Conservation (phyloP, 352 stramenopile genomes). For the Pilasporangium apinafurcum region DNA sequence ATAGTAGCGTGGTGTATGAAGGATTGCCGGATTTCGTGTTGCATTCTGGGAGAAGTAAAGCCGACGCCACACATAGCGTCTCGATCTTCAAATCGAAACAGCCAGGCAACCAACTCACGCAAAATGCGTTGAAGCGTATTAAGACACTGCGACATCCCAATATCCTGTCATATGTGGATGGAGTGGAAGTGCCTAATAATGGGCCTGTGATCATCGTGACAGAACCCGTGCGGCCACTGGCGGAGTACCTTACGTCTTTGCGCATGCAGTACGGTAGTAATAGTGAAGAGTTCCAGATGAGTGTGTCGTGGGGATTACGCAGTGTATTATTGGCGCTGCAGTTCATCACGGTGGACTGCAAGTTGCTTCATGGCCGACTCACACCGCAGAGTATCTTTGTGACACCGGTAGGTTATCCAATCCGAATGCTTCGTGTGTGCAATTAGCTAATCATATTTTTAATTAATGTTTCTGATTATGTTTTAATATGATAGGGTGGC, state of each 20-base stretch:
- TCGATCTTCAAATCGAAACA: slow-evolving; percentile 93
- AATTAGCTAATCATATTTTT: background rate
- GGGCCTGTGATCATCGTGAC: slow-evolving; percentile 93
- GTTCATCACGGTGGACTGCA: slow-evolving; percentile 94
- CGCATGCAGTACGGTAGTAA: slow-evolving; percentile 45
- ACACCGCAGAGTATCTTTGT: slow-evolving; percentile 91
- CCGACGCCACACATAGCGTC: slow-evolving; percentile 64
- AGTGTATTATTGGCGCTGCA: slow-evolving; percentile 89
- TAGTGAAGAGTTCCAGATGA: slow-evolving; percentile 76
- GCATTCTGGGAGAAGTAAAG: slow-evolving; percentile 82
- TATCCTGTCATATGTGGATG: slow-evolving; percentile 87
- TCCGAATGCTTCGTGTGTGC: too few relatives aligned
- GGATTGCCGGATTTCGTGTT: slow-evolving; percentile 77
- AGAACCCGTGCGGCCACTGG: slow-evolving; percentile 88
- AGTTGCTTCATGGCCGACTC: slow-evolving; percentile 90
- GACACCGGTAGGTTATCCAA: slow-evolving; percentile 56
- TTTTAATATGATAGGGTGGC: slow-evolving; percentile 44
- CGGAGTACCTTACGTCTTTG: slow-evolving; percentile 81
- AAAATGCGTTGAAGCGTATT: slow-evolving; percentile 89
- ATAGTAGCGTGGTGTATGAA: slow-evolving; percentile 46
- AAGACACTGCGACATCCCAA: slow-evolving; percentile 94
- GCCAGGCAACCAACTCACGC: slow-evolving; percentile 59
- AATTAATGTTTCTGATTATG: background rate
- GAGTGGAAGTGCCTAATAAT: slow-evolving; percentile 63
- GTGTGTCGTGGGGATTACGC: slow-evolving; percentile 91